Base-by-base conservation (phyloP, 2,329 filamentous ascomycete genomes). In the Xylariales sp. region DNA sequence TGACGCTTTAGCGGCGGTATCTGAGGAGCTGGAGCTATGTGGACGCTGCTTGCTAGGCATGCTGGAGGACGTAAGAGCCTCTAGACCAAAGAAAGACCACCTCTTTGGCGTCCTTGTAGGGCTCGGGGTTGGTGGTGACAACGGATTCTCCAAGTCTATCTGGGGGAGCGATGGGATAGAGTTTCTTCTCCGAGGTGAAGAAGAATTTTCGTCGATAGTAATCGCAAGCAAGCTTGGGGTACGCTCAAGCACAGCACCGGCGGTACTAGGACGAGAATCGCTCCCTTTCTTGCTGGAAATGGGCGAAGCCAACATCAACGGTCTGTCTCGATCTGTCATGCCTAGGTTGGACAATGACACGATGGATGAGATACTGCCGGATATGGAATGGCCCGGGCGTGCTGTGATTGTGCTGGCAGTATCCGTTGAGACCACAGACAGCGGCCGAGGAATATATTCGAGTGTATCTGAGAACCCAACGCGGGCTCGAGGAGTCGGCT, bases 391-490 rank as follows among this genome's bases (percentile, higher is more conserved):
- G 5, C 80, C 78, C 4, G 74, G 74, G 18, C 80, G 76, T 14
- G 82, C 73, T 1, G 86, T 88, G 38, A 79, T 66, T 3, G 85
- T 93, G 54, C 83, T 89, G 31, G 88, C 83, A 0, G 87, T 88
- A 56, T 93, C 88, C 15, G 82, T 90, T 2, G 88, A 95, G 12
- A 94, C 81, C 15, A 90, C 70, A 2, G 90, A 95, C 14, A 94
- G 64, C 1, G 90, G 89, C 10, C 88, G 78, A 5, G 85, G 85
- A 50, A 90, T 90, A 45, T 85, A 89, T 58, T 94, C 87, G 19
- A 94, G 71, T 10, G 79, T 85, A 46, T 94, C 88, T 1, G 86
- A 88, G 54, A 95, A 95, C 1, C 85, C 86, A 31, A 95, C 88
- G 11, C 85, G 73, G 29, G 81, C 75, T 42, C 81, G 76, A 4